These are phyloP conservation scores for Lepidium didymum DNA, from an alignment of 345 rosid genomes.

Conservation along the genomic window DNA sequence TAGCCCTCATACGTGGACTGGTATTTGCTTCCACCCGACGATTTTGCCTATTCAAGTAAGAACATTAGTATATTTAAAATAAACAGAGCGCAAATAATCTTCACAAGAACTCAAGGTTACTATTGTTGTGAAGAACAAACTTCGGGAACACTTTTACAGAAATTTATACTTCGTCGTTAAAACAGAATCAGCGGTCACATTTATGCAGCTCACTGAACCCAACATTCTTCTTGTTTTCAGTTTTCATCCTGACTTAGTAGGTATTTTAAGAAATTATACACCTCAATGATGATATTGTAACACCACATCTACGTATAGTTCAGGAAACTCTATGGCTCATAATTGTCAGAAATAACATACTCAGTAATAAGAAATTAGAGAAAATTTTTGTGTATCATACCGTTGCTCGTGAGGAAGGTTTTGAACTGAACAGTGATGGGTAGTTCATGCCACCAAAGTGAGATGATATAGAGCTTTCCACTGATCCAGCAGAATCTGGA, in stretches of 20 bases:
- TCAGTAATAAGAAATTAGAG: neutral
- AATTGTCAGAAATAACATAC: neutral
- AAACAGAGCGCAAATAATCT: neutral
- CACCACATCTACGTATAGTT: neutral
- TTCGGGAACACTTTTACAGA: neutral
- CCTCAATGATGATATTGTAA: neutral
- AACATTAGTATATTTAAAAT: neutral
- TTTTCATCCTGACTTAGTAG: neutral
- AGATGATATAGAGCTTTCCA: slow-evolving; percentile 93
- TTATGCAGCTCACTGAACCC: slow-evolving; percentile 1
- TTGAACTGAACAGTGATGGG: slow-evolving; percentile 91
- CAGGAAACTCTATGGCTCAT: neutral
- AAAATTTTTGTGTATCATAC: slow-evolving; percentile 33
- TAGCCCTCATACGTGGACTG: slow-evolving; percentile 55
- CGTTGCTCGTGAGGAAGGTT: slow-evolving; percentile 61
- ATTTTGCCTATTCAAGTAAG: slow-evolving; percentile 44
- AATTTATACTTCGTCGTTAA: neutral
- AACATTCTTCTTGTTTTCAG: neutral
- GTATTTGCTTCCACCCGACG: slow-evolving; percentile 51
- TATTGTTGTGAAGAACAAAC: neutral
- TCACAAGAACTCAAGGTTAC: neutral
- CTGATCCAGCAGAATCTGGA: slow-evolving; percentile 91
- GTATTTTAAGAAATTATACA: neutral
- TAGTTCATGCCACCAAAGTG: slow-evolving; percentile 99
- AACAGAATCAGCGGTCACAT: neutral